Percentiles rank a stretch among this genome's conserved stretches.
phyloP scores from a whole-genome alignment of 75 land plant genomes.

The Isoetes taiwanensis region DNA sequence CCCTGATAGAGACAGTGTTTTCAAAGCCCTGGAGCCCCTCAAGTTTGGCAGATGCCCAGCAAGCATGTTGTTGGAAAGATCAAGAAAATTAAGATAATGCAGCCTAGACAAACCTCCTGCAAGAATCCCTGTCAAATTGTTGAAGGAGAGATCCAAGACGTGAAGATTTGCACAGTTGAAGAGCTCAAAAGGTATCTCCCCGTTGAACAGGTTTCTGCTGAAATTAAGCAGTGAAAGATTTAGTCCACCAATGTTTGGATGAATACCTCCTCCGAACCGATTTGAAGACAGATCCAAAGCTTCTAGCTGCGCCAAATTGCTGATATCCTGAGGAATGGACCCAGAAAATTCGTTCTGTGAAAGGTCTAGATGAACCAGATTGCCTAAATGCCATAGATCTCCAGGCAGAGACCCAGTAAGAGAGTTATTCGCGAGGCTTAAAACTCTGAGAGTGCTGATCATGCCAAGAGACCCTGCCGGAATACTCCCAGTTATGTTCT shows the following conservation, averaged over 20 bases:
- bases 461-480: no score
- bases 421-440: constrained; percentile 42
- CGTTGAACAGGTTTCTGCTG: constrained; percentile 34
- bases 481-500: no score
- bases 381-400: constrained; percentile 27
- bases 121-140: constrained; percentile 26
- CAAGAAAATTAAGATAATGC: constrained; percentile 36
- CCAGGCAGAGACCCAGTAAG: constrained; percentile 44
- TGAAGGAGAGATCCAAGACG: constrained; percentile 12
- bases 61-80: constrained; percentile 19
- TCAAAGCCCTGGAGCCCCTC: constrained; percentile 43
- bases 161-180: constrained; percentile 5
- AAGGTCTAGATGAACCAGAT: constrained; percentile 50
- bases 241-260: constrained; percentile 27
- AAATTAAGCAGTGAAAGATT: constrained; percentile 37
- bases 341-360: constrained; percentile 39
- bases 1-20: no score
- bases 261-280: constrained; percentile 32
- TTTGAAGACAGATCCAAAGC: no score
- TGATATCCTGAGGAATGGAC: constrained; percentile 33
- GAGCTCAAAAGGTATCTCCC: constrained; percentile 45
- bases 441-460: no score
- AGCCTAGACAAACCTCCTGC: constrained; percentile 31
- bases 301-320: no score
- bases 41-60: constrained; percentile 13